Evolutionary conservation across 192 early-diverging fungal species (phyloP).

Genomic region (Backusella luteola): DNA sequence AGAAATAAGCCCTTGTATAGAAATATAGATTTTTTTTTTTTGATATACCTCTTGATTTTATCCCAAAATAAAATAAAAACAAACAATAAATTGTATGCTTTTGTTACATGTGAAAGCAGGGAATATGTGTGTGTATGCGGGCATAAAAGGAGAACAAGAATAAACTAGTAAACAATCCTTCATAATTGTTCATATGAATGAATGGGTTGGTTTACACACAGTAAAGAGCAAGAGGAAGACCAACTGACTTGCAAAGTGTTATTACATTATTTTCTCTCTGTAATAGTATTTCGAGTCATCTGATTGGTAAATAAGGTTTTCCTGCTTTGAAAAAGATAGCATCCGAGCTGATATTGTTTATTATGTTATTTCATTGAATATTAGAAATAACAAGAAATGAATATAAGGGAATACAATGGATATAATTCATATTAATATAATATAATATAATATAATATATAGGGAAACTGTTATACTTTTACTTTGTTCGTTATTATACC

Average conservation of each 20-base stretch:
- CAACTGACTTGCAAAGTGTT: background rate
- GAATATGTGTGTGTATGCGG: too few relatives aligned
- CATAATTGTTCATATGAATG: too few relatives aligned
- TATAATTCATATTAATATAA: background rate
- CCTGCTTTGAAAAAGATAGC: background rate
- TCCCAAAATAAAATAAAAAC: background rate
- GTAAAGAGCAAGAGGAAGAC: too few relatives aligned
- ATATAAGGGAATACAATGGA: background rate
- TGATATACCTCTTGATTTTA: background rate
- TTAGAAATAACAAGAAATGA: background rate
- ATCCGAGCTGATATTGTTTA: background rate
- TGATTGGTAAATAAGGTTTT: background rate
- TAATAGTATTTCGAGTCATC: background rate
- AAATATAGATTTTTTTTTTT: background rate
- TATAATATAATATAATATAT: background rate
- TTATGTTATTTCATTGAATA: background rate
- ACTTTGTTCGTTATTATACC: background rate
- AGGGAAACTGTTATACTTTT: background rate
- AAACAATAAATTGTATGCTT: background rate
- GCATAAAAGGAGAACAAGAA: background rate
- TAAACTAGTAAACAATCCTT: background rate
- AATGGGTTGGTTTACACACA: too few relatives aligned
- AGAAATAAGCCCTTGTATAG: conserved; percentile 20
- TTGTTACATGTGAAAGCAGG: background rate
- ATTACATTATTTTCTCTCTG: background rate